These are phyloP conservation scores for Penicillium pancosmium DNA, from an alignment of 495 filamentous ascomycete species.

Conservation along the genomic window DNA sequence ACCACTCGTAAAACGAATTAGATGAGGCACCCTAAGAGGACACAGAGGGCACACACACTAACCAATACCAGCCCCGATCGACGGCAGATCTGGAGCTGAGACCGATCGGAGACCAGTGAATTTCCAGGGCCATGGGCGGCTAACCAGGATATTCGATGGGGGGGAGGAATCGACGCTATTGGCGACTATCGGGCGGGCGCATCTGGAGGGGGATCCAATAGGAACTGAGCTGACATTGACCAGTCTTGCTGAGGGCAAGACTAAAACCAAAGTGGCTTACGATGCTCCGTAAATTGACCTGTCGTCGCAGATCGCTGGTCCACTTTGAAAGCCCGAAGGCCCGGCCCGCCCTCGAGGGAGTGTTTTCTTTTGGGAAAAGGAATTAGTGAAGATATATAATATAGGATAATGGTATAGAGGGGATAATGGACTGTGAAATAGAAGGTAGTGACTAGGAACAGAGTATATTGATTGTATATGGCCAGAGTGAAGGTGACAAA, in stretches of 20 bases:
- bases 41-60: too few species aligned
- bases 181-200: constrained; percentile 34
- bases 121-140: constrained; percentile 43
- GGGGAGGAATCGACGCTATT: constrained; percentile 30
- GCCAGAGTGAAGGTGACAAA: too few species aligned
- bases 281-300: constrained; percentile 13
- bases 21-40: too few species aligned
- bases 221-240: constrained; percentile 11
- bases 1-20: too few species aligned
- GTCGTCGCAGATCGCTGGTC: constrained; percentile 33
- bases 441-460: too few species aligned
- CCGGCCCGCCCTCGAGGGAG: constrained; percentile 33
- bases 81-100: constrained; percentile 19
- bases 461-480: too few species aligned
- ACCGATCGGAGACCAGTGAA: constrained; percentile 22
- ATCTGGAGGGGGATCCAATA: constrained; percentile 18
- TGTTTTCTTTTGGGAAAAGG: constrained; percentile 8
- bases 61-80: background rate
- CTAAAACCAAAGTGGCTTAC: too few species aligned
- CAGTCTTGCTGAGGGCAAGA: too few species aligned
- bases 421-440: too few species aligned
- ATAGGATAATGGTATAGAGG: too few species aligned
- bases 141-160: constrained; percentile 37
- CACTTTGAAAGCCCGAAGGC: constrained; percentile 32
- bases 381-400: too few species aligned